A percentile compares a stretch with the other conserved stretches of the same genome.
These are phyloP conservation scores for Rauvolfia tetraphylla DNA, from an alignment of 257 asterid genomes.

Conservation along the genomic window DNA sequence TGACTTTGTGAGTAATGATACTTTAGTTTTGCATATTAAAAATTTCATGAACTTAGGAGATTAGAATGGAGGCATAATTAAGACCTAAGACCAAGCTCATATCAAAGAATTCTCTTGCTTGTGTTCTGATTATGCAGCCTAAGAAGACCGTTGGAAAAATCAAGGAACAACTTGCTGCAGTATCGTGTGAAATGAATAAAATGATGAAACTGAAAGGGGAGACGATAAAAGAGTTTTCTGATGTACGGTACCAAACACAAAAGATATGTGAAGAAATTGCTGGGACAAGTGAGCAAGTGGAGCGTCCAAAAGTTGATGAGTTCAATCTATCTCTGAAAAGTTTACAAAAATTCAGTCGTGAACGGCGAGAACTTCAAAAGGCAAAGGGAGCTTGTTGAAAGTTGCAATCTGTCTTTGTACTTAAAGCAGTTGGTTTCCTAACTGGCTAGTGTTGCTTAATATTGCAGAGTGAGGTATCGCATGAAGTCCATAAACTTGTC, in stretches of 20 bases:
- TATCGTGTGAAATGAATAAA: conserved; percentile 80
- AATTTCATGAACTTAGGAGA: neutral
- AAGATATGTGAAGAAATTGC: conserved; percentile 77
- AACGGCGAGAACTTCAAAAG: conserved; percentile 91
- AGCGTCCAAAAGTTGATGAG: conserved; percentile 67
- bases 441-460: conserved; percentile 23
- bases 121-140: conserved; percentile 48
- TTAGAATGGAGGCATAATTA: neutral
- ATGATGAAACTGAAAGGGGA: conserved; percentile 84
- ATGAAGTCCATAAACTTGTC: conserved; percentile 86
- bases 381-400: conserved; percentile 54
- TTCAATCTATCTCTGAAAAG: conserved; percentile 78
- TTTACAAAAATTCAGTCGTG: conserved; percentile 68
- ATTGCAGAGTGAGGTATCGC: conserved; percentile 85
- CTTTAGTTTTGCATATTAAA: neutral
- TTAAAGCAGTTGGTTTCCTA: conserved; percentile 13
- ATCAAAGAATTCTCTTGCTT: neutral
- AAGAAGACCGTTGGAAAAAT: conserved; percentile 90
- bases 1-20: conserved; percentile 58
- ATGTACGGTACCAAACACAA: conserved; percentile 87
- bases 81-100: neutral
- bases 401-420: conserved; percentile 9
- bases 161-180: conserved; percentile 91
- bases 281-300: conserved; percentile 60
- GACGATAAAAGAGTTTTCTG: conserved; percentile 71